Evolutionary conservation across 768 basidiomycete genomes (phyloP).

Genomic region (Boletus bicolor): DNA sequence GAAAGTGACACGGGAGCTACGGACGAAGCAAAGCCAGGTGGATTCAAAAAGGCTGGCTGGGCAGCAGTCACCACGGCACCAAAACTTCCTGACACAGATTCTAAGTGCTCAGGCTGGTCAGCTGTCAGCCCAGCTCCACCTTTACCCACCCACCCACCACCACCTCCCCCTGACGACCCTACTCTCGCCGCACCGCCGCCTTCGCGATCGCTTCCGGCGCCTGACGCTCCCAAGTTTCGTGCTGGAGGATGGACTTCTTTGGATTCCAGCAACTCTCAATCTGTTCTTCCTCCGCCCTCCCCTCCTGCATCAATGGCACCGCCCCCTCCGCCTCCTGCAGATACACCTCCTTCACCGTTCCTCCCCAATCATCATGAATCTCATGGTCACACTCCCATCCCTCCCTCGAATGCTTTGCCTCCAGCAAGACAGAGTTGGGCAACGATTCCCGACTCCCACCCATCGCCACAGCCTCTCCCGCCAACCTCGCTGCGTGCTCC

Average conservation of each 20-base stretch:
- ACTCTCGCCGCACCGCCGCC: slow-evolving; percentile 13
- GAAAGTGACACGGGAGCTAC: slow-evolving; percentile 16
- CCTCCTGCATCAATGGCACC: slow-evolving; percentile 16
- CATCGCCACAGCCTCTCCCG: slow-evolving; percentile 7
- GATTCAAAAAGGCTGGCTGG: slow-evolving; percentile 51
- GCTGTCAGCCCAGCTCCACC: slow-evolving; percentile 22
- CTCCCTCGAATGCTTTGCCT: slow-evolving; percentile 4
- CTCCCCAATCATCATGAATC: slow-evolving; percentile 8
- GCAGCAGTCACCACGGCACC: slow-evolving; percentile 31
- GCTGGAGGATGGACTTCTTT: slow-evolving; percentile 67
- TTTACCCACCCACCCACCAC: slow-evolving; percentile 11
- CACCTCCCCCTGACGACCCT: slow-evolving; percentile 12
- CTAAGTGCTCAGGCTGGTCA: slow-evolving; percentile 17
- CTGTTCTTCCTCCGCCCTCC: slow-evolving; percentile 21
- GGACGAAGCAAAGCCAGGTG: slow-evolving; percentile 21
- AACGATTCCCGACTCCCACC: slow-evolving; percentile 10
- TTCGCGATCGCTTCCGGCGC: slow-evolving; percentile 12
- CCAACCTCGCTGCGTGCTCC: slow-evolving; percentile 11
- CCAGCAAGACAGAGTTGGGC: not conserved
- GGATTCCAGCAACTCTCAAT: slow-evolving; percentile 44
- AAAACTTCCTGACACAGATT: slow-evolving; percentile 10
- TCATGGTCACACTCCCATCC: slow-evolving; percentile 12
- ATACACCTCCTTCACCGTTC: not conserved
- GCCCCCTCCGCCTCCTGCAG: slow-evolving; percentile 19
- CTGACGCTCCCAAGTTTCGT: slow-evolving; percentile 48